A percentile compares a stretch with the other conserved stretches of the same genome.
Conservation (phyloP, 1,284 basidiomycete genomes). For the Rhodotorula sp. region DNA sequence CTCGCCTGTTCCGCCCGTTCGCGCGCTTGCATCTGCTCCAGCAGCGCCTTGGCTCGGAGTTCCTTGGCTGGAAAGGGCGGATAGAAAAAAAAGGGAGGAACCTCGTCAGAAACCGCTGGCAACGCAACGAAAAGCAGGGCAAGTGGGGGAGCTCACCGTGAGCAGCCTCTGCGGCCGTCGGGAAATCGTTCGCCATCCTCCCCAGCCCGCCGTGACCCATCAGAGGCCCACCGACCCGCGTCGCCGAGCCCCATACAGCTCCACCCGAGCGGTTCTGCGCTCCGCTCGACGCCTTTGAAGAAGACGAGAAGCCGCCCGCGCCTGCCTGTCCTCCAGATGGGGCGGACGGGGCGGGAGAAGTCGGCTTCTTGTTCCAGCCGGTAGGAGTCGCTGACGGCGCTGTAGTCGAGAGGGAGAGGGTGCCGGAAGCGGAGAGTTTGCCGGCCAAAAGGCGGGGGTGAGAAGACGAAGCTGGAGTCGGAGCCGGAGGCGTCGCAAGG, state of each 20-base stretch:
- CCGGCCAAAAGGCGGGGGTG: constrained; percentile 42
- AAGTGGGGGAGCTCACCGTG: constrained; percentile 59
- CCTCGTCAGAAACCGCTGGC: too few species aligned
- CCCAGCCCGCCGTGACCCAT: not conserved
- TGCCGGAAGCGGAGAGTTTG: constrained; percentile 46
- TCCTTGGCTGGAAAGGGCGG: constrained; percentile 29
- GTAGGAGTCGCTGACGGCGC: not conserved
- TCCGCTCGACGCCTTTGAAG: not conserved
- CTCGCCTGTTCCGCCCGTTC: constrained; percentile 43
- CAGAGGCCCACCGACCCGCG: not conserved
- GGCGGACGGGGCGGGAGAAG: not conserved
- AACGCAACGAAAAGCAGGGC: not conserved
- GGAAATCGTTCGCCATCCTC: constrained; percentile 62
- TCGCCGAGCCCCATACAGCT: constrained; percentile 2
- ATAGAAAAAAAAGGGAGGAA: too few species aligned
- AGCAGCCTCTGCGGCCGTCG: constrained; percentile 87
- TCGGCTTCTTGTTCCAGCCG: constrained; percentile 11
- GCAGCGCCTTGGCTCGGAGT: constrained; percentile 19
- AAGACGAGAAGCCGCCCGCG: not conserved
- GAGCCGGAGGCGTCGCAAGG: constrained; percentile 71
- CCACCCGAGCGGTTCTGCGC: not conserved
- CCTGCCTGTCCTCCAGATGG: not conserved
- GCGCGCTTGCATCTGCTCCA: constrained; percentile 39
- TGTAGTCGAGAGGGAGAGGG: constrained; percentile 37
- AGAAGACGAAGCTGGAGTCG: constrained; percentile 59